A percentile compares a stretch with the other conserved stretches of the same genome.
These are phyloP conservation scores for Chloris gayana DNA, from an alignment of 176 grass and related monocot species.

Conservation along the genomic window DNA sequence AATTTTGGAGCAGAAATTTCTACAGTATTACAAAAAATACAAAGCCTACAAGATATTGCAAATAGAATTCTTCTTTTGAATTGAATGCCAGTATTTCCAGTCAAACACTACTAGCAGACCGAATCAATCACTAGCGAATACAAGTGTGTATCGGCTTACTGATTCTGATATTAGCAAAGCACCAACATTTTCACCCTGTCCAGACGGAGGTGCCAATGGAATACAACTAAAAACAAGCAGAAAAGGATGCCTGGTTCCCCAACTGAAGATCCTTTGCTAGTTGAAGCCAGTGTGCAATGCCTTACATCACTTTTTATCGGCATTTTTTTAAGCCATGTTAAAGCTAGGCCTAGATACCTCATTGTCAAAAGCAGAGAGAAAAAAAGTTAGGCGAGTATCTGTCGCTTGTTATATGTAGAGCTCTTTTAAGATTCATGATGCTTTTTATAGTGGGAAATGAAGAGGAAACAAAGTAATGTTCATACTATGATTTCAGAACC, in stretches of 20 bases:
- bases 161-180: conserved; percentile 24
- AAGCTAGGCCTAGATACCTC: conserved; percentile 35
- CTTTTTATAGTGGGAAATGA: conserved; percentile 32
- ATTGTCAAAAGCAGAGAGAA: conserved; percentile 27
- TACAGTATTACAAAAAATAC: neutral
- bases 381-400: conserved; percentile 7
- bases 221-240: conserved; percentile 35
- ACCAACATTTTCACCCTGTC: conserved; percentile 40
- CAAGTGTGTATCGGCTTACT: conserved; percentile 1
- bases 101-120: conserved; percentile 21
- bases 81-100: conserved; percentile 2
- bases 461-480: conserved; percentile 39
- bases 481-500: conserved; percentile 35
- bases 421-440: conserved; percentile 32
- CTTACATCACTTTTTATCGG: conserved; percentile 11
- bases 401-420: neutral
- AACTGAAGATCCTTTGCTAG: conserved; percentile 20
- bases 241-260: conserved; percentile 20
- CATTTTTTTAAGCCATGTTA: conserved; percentile 26
- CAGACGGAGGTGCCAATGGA: conserved; percentile 17
- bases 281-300: conserved; percentile 49
- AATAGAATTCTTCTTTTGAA: neutral
- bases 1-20: neutral
- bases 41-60: neutral
- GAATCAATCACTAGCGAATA: conserved; percentile 42